These are phyloP conservation scores for Phytophthora uliginosa DNA, from an alignment of 352 stramenopile genomes.

Conservation along the genomic window DNA sequence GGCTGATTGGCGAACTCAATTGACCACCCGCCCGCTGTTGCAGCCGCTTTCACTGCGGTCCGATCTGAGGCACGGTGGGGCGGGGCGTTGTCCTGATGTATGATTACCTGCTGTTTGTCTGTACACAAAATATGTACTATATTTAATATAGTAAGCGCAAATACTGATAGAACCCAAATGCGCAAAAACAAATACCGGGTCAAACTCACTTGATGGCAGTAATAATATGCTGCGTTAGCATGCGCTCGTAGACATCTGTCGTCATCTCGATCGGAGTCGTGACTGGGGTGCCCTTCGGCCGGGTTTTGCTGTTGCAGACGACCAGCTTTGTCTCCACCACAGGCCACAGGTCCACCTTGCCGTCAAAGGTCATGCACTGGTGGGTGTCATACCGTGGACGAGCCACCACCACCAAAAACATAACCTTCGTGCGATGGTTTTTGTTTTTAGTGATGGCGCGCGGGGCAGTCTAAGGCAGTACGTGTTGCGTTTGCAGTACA, in stretches of 20 bases:
- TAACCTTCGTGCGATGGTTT: neutral
- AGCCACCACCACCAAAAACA: neutral
- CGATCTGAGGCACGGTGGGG: neutral
- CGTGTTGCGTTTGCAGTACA: neutral
- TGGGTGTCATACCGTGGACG: neutral
- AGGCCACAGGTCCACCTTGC: neutral
- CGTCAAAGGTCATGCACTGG: neutral
- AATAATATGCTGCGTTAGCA: neutral
- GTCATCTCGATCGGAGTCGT: neutral
- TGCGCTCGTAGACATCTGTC: neutral
- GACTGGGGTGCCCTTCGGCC: too few relatives aligned
- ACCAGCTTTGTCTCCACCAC: neutral
- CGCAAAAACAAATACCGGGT: neutral
- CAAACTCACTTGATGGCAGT: neutral
- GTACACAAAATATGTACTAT: neutral
- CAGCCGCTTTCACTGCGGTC: neutral
- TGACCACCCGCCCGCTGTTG: neutral
- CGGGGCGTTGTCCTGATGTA: neutral
- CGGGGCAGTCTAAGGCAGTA: neutral
- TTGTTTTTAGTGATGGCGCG: neutral
- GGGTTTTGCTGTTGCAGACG: neutral
- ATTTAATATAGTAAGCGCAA: neutral
- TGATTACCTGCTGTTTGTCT: neutral
- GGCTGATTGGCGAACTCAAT: neutral
- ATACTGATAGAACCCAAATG: neutral